Base-by-base conservation (phyloP, 2,329 filamentous ascomycete genomes). In the Stachybotrys chlorohalonatus region DNA sequence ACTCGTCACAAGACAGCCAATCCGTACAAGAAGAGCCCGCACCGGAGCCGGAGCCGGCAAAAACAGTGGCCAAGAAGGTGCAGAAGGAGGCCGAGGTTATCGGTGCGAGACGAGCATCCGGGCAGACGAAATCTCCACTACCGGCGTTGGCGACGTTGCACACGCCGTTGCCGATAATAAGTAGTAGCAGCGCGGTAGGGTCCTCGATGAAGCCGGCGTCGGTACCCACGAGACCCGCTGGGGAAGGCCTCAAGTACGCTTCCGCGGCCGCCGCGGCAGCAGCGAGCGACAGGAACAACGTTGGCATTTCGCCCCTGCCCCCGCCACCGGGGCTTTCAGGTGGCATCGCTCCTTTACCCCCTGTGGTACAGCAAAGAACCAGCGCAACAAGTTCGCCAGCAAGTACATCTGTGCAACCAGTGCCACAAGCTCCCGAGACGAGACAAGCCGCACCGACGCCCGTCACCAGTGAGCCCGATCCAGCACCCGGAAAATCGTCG, bases 201-300 rank as follows among this genome's bases (percentile, higher is more conserved):
- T 78, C 78, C 53, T 75, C 79, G 53, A 97, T 97, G 93, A 99
- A 97, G 75, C 93, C 94, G 11, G 94, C 94, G 16, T 86, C 90
- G 16, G 74, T 92, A 63, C 94, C 94, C 1, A 85, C 89, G 56
- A 84, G 93, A 68, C 85, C 89, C 7, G 88, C 90, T 5, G 91
- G 91, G 51, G 93, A 97, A 69, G 90, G 89, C 1, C 78, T 99
- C 61, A 97, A 97, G 73, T 99, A 99, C 68, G 94, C 94, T 49
- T 97, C 94, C 45, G 94, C 94, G 0, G 94, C 94, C 0, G 94
- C 94, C 0, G 94, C 94, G 0, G 94, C 93, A 0, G 93, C 94
- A 1, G 90, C 92, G 49, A 91, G 84, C 69, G 91, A 96, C 62
- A 82, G 77, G 73, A 92, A 90, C 75, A 93, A 87, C 67, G 87